Evolutionary conservation across 2,329 filamentous ascomycete genomes (phyloP).

Genomic region (Helotiales sp.): DNA sequence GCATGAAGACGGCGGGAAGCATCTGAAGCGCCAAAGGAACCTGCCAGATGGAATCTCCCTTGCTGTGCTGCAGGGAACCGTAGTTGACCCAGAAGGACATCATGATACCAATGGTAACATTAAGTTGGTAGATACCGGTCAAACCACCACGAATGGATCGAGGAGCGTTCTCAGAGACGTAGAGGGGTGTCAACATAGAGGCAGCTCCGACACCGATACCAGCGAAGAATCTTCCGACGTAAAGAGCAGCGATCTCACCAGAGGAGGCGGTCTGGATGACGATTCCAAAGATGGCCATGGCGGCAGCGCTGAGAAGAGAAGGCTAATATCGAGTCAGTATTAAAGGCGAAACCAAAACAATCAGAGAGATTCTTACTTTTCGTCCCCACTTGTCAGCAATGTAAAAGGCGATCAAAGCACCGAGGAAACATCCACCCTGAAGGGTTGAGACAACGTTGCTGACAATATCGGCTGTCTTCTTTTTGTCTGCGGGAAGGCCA

Average conservation of each 20-base stretch:
- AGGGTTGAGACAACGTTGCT: conserved; percentile 71
- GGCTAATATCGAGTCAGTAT: background rate
- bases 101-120: conserved; percentile 49
- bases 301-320: background rate
- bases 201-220: conserved; percentile 57
- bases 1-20: conserved; percentile 66
- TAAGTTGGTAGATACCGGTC: conserved; percentile 57
- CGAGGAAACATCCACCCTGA: conserved; percentile 70
- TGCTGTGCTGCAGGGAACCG: conserved; percentile 50
- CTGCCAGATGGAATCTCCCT: conserved; percentile 56
- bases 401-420: conserved; percentile 57
- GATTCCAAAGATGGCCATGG: background rate
- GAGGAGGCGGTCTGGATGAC: background rate
- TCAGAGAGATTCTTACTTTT: conserved; percentile 53
- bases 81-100: conserved; percentile 52
- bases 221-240: conserved; percentile 63
- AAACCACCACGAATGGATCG: conserved; percentile 56
- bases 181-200: conserved; percentile 46
- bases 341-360: conserved; percentile 42
- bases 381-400: conserved; percentile 44
- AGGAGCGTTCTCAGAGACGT: conserved; percentile 55
- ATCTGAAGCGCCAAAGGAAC: conserved; percentile 69
- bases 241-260: conserved; percentile 56
- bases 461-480: conserved; percentile 45
- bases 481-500: background rate